Percentiles rank a stretch among this genome's conserved stretches.
Evolutionary conservation across 805 yeast genomes (phyloP).

Genomic region (Starmera quercuum): DNA sequence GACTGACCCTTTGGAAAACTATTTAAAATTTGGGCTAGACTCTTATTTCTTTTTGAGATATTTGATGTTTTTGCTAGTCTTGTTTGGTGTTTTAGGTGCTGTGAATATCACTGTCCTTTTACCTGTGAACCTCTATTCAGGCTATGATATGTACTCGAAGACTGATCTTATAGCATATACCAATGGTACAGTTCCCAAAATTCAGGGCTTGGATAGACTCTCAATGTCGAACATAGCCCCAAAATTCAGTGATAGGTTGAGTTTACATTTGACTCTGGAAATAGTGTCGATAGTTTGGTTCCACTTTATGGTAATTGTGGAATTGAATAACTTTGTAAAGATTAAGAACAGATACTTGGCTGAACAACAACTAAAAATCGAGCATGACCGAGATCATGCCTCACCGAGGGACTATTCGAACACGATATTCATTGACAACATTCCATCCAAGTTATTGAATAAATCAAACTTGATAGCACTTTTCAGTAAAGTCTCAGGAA

Average conservation of each 20-base stretch:
- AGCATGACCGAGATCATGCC: slow-evolving; percentile 12
- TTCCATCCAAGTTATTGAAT: slow-evolving; percentile 27
- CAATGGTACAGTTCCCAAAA: slow-evolving; percentile 16
- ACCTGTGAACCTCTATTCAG: slow-evolving; percentile 47
- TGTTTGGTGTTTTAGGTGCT: slow-evolving; percentile 45
- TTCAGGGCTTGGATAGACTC: slow-evolving; percentile 52
- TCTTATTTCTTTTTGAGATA: slow-evolving; percentile 68
- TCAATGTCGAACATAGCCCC: slow-evolving; percentile 67
- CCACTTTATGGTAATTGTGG: slow-evolving; percentile 48
- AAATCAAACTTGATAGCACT: slow-evolving; percentile 13
- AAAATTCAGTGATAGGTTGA: slow-evolving; percentile 37
- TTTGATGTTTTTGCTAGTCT: slow-evolving; percentile 38
- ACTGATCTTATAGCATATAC: slow-evolving; percentile 12
- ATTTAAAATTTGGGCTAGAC: slow-evolving; percentile 56
- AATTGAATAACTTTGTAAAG: slow-evolving; percentile 42
- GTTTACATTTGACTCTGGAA: slow-evolving; percentile 59
- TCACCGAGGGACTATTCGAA: slow-evolving; percentile 21
- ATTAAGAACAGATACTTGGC: slow-evolving; percentile 38
- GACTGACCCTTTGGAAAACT: slow-evolving; percentile 31
- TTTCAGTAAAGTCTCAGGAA: slow-evolving; percentile 27
- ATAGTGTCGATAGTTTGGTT: slow-evolving; percentile 46
- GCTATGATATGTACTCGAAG: slow-evolving; percentile 15
- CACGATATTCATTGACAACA: slow-evolving; percentile 35
- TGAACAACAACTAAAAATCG: slow-evolving; percentile 14
- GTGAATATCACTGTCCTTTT: slow-evolving; percentile 51